Evolutionary conservation across 768 basidiomycete genomes (phyloP).

Genomic region (Roridomyces roridus): DNA sequence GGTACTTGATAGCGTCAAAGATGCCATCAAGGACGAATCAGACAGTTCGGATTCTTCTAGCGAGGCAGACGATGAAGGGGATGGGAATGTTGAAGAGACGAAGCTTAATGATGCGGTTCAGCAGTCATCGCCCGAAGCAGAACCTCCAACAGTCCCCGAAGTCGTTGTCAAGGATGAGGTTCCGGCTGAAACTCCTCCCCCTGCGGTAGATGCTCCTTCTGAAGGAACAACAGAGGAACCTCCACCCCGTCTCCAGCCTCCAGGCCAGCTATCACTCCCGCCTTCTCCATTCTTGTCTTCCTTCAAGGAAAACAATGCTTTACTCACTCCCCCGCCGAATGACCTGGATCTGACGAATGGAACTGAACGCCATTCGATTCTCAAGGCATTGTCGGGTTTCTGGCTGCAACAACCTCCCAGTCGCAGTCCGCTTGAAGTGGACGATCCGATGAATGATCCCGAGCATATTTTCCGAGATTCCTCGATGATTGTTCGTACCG

Average conservation of each 20-base stretch:
- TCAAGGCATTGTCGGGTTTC: slow-evolving; percentile 84
- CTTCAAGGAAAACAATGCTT: slow-evolving; percentile 41
- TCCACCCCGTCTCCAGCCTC: slow-evolving; percentile 13
- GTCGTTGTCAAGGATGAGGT: slow-evolving; percentile 32
- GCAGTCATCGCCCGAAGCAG: slow-evolving; percentile 34
- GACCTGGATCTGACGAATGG: slow-evolving; percentile 61
- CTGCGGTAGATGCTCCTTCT: slow-evolving; percentile 21
- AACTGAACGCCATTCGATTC: slow-evolving; percentile 72
- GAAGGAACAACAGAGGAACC: background rate
- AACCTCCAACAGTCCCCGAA: slow-evolving; percentile 29
- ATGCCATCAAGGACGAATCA: slow-evolving; percentile 86
- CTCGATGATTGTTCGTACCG: slow-evolving; percentile 92
- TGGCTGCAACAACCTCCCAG: slow-evolving; percentile 68
- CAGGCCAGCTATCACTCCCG: slow-evolving; percentile 50
- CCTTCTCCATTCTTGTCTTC: slow-evolving; percentile 63
- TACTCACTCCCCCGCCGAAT: slow-evolving; percentile 51
- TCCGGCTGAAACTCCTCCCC: slow-evolving; percentile 15
- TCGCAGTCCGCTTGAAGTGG: slow-evolving; percentile 64
- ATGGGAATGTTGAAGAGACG: slow-evolving; percentile 50
- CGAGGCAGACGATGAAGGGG: slow-evolving; percentile 63
- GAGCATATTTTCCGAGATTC: slow-evolving; percentile 97
- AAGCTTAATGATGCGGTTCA: slow-evolving; percentile 32
- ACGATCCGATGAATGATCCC: slow-evolving; percentile 76
- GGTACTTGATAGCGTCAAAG: slow-evolving; percentile 87
- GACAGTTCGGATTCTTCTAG: slow-evolving; percentile 72